Evolutionary conservation across 2,329 filamentous ascomycete species (phyloP).

Genomic region (Venturia aucupariae): DNA sequence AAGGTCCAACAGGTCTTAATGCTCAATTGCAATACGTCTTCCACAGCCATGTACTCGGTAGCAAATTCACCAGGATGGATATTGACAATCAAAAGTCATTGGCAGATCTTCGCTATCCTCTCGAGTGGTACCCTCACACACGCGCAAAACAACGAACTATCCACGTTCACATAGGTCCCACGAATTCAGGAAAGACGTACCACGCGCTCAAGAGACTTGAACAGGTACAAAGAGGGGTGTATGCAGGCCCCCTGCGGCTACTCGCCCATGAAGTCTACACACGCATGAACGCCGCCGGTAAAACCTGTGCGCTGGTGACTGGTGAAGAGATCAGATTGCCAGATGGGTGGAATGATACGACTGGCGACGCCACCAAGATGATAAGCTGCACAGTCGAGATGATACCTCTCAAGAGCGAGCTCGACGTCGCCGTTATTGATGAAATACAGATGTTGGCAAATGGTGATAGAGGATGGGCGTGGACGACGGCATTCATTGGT

Average conservation of each 20-base stretch:
- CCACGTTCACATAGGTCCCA: conserved; percentile 90
- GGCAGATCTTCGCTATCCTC: conserved; percentile 77
- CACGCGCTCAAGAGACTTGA: conserved; percentile 81
- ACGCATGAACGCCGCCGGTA: conserved; percentile 71
- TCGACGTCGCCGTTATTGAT: conserved; percentile 92
- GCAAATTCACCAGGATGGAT: conserved; percentile 28
- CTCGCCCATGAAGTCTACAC: conserved; percentile 91
- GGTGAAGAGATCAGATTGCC: conserved; percentile 79
- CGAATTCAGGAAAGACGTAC: conserved; percentile 97
- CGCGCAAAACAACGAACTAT: conserved; percentile 71
- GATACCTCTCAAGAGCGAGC: conserved; percentile 49
- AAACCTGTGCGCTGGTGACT: conserved; percentile 70
- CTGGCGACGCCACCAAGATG: conserved; percentile 44
- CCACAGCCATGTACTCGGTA: conserved; percentile 35
- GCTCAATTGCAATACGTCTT: conserved; percentile 60
- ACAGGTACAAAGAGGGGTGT: conserved; percentile 65
- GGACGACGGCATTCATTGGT: conserved; percentile 85
- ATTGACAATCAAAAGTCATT: conserved; percentile 37
- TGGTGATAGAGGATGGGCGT: conserved; percentile 75
- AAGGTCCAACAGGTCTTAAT: conserved; percentile 42
- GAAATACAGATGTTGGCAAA: conserved; percentile 97
- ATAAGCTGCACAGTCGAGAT: conserved; percentile 94
- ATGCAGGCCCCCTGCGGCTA: conserved; percentile 80
- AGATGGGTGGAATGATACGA: conserved; percentile 33
- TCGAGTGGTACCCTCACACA: conserved; percentile 86